These are phyloP conservation scores for Nicotiana otophora DNA, from an alignment of 257 asterid genomes.

Conservation along the genomic window DNA sequence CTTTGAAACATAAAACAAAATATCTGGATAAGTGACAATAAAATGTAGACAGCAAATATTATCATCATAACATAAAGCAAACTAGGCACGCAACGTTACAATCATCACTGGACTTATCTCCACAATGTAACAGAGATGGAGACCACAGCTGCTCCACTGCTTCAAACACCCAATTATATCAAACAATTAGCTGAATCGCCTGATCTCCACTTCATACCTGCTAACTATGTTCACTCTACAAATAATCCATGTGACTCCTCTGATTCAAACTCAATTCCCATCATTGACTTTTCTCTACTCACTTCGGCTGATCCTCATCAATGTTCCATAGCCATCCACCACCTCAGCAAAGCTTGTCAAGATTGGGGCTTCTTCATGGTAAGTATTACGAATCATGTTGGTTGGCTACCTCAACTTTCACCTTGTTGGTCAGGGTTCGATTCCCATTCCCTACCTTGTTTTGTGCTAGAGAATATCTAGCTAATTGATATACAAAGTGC, in stretches of 20 bases:
- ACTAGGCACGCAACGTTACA: too few species aligned
- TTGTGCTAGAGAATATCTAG: too few species aligned
- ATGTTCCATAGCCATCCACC: slow-evolving; percentile 34
- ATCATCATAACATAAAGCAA: neutral
- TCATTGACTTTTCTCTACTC: slow-evolving; percentile 41
- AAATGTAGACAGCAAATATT: neutral
- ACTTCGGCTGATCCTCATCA: slow-evolving; percentile 25
- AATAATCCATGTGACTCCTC: slow-evolving; percentile 14
- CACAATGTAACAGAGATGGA: neutral
- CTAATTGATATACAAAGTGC: neutral
- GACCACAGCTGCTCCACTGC: neutral
- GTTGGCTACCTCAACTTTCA: too few species aligned
- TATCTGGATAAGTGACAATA: too few species aligned
- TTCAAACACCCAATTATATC: slow-evolving; percentile 8
- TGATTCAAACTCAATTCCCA: slow-evolving; percentile 32
- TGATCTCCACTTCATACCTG: slow-evolving; percentile 36
- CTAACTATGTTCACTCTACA: slow-evolving; percentile 31
- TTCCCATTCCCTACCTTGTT: neutral
- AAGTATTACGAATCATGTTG: neutral
- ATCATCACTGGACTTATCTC: too few species aligned
- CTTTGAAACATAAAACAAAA: too few species aligned
- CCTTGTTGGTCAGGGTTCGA: neutral
- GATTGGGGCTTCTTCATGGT: slow-evolving; percentile 70
- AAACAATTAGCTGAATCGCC: slow-evolving; percentile 37
- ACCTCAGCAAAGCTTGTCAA: slow-evolving; percentile 41